Base-by-base conservation (phyloP, 1,284 basidiomycete species). In the Puccinia hordei region DNA sequence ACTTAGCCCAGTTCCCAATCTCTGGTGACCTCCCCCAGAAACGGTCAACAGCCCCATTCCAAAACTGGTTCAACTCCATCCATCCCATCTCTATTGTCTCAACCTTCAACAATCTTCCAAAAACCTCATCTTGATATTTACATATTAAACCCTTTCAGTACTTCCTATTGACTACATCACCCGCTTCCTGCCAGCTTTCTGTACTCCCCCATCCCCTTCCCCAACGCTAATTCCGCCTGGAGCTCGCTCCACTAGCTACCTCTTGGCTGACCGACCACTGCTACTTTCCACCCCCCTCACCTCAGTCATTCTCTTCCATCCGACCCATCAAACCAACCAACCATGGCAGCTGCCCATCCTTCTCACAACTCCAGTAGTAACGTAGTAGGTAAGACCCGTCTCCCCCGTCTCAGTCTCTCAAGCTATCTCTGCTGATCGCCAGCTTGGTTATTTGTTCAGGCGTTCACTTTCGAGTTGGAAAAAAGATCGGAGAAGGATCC, bases 401-500 rank as follows among this genome's bases (percentile, higher is more conserved):
- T 4, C 12, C 38, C 10, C 8, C 46, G n/a, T 10, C 53, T 30
- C 51, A 49, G 30, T 68, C 75, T 27, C 38, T 24, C 35, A 38
- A 13, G 1, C n/a, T 35, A 9, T 13, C 66, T 59, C 1, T 15
- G 69, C 51, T 30, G n/a, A 24, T 27, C 30, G 19, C 27, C n/a
- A 2, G n/a, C 2, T 24, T 59, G 33, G 22, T 17, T 57, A 2
- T n/a, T 17, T 38, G 13, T n/a, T 17, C 35, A 78, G 91, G 92
- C 81, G 90, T 91, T 44, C 92, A 94, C 87, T 94, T 93, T 87
- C 89, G 92, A 75, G 92, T 93, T 63, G 92, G 92, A 85, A 91
- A 91, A 88, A 93, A 90, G 87, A 90, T 90, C 83, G 89, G 88
- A 44, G 88, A 89, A 84, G 94, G 94, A 35, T 82, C 82, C 61